Base-by-base conservation (phyloP, 768 basidiomycete species). In the Stropharia rugosoannulata region DNA sequence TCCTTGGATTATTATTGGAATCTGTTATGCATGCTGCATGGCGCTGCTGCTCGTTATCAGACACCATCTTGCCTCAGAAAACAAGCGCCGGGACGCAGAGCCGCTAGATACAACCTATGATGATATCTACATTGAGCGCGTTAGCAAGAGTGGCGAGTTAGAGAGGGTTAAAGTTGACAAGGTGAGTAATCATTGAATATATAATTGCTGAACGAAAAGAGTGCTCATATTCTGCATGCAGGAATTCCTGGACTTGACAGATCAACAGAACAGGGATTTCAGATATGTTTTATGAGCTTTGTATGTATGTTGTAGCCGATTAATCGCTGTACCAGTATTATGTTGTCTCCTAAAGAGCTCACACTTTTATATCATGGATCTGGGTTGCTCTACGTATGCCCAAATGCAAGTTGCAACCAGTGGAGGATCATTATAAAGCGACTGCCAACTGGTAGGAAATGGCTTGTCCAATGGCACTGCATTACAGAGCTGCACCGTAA, bases 1-100 rank as follows among this genome's bases (percentile, higher is more conserved):
- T 27, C 90, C 90, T 2, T 93, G 91, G 90, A 80, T 80, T 50
- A 77, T 92, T 61, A 91, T 92, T 53, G 82, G 86, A 2, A 65
- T 84, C 49, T 87, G 86, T 69, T 85, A 86, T 64, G 57, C 73
- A 10, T 56, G 66, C 29, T 85, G 85, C 67, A 83, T 86, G 43
- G 27, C 72, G 11, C 51, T 76, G 7, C 56, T 77, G 13, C 71
- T 84, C 19, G 22, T 65, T 37, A 81, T 92, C 55, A 83, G 87
- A 18, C 70, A 61, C 52, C 40, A 83, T 27, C 77, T 92, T 38
- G 64, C 72, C 3, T 68, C 73, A 36, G 87, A 91, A 73, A 91
- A 92, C 65, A 79, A 74, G 49, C 75, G 78, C 11, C 78, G 90
- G 3, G 87, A 91, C 56, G 63, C 69, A 16, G 85, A 87, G 60